These are phyloP conservation scores for Teratosphaeria gauchensis DNA, from an alignment of 2,329 filamentous ascomycete species.

Conservation along the genomic window DNA sequence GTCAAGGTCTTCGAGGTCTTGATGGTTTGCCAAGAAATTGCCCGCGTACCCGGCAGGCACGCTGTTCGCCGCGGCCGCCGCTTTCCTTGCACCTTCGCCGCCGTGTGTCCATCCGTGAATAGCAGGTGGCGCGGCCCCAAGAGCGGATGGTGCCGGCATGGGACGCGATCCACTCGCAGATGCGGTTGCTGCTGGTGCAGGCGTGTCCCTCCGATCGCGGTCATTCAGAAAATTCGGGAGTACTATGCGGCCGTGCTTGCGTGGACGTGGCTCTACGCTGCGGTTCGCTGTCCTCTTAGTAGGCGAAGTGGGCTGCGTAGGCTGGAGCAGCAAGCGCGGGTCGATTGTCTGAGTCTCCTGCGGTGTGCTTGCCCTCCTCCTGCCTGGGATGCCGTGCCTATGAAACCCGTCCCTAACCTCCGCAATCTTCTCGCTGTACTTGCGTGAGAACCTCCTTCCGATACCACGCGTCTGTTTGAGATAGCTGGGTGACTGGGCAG, in stretches of 20 bases:
- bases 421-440: conserved; percentile 4
- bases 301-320: conserved; percentile 13
- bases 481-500: neutral
- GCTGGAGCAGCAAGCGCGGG: neutral
- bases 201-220: conserved; percentile 25
- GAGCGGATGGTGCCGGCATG: neutral
- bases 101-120: conserved; percentile 6
- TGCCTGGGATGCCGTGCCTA: conserved; percentile 3
- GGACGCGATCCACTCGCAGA: conserved; percentile 11
- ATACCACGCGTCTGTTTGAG: conserved; percentile 3
- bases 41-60: neutral
- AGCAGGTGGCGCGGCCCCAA: neutral
- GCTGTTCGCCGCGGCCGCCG: conserved; percentile 19
- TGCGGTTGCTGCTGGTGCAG: conserved; percentile 16
- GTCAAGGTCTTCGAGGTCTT: neutral
- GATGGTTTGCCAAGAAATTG: neutral
- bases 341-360: conserved; percentile 2
- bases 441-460: conserved; percentile 5
- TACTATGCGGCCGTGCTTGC: conserved; percentile 9
- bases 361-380: conserved; percentile 20
- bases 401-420: conserved; percentile 6
- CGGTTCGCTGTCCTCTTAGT: conserved; percentile 20
- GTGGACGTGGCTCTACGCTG: conserved; percentile 16
- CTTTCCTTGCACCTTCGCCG: conserved; percentile 22
- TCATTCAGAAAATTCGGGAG: conserved; percentile 9